Conservation (phyloP, 164 flowering plant genomes). For the Liquidambar formosana region DNA sequence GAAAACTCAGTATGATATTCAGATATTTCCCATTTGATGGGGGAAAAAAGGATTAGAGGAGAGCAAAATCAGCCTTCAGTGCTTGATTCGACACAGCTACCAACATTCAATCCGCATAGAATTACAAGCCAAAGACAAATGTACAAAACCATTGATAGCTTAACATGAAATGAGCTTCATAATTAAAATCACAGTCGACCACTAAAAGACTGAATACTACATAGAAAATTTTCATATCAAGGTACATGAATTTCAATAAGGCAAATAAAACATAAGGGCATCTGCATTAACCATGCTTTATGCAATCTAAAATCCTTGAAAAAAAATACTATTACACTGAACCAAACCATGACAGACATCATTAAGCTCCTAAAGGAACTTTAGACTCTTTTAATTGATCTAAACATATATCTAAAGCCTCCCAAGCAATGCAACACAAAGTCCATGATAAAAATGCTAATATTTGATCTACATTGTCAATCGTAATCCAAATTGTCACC, state of each 20-base stretch:
- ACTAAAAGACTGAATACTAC: neutral
- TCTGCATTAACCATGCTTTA: neutral
- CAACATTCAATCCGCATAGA: neutral
- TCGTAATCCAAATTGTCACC: neutral
- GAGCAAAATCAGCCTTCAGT: neutral
- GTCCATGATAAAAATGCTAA: too few species aligned
- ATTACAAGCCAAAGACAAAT: neutral
- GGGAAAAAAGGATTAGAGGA: neutral
- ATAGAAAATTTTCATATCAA: neutral
- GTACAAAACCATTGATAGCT: neutral
- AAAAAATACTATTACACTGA: neutral
- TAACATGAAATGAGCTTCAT: neutral
- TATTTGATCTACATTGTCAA: neutral
- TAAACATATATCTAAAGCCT: neutral
- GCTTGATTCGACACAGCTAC: neutral
- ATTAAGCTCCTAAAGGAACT: neutral
- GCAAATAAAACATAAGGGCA: neutral
- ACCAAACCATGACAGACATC: neutral
- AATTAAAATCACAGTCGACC: neutral
- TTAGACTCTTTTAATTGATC: neutral
- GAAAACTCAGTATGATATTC: neutral
- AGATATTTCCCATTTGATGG: neutral
- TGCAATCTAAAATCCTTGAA: neutral
- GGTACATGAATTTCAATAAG: neutral
- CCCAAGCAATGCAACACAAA: too few species aligned